These are phyloP conservation scores for Saccharomycopsis oosterbeekiorum DNA, from an alignment of 805 yeast species.

Conservation along the genomic window DNA sequence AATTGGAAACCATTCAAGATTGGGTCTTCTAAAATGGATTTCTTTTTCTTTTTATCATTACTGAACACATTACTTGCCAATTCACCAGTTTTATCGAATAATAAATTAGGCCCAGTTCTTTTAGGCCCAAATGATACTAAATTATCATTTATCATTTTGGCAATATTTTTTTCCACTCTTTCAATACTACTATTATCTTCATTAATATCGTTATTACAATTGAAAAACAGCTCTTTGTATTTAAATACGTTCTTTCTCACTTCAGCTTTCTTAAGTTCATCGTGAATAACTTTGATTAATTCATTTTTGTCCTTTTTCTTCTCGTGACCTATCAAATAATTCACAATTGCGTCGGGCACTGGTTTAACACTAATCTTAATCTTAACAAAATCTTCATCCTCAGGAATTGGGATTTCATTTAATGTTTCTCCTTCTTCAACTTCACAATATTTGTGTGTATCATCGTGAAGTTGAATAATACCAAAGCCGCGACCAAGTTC, in stretches of 20 bases:
- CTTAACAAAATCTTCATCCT: conserved; percentile 19
- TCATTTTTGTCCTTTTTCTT: conserved; percentile 21
- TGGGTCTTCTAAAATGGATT: conserved; percentile 43
- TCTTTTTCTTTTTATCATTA: neutral
- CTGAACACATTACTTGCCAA: conserved; percentile 24
- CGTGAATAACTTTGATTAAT: conserved; percentile 2
- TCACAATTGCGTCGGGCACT: conserved; percentile 40
- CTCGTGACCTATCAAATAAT: conserved; percentile 40
- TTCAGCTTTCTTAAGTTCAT: conserved; percentile 6
- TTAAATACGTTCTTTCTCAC: conserved; percentile 3
- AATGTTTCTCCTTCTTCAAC: conserved; percentile 27
- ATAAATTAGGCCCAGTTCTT: conserved; percentile 62
- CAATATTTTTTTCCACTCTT: conserved; percentile 2
- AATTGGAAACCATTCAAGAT: conserved; percentile 77
- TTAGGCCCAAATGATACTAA: conserved; percentile 71
- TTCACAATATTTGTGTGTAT: conserved; percentile 21
- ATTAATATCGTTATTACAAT: conserved; percentile 7
- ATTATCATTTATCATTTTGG: conserved; percentile 27
- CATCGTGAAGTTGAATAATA: conserved; percentile 27
- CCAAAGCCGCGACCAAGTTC: conserved; percentile 37
- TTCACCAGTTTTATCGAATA: conserved; percentile 41
- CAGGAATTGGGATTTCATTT: neutral
- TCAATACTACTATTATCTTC: neutral
- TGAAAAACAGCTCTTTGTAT: conserved; percentile 21
- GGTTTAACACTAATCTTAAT: conserved; percentile 41